Evolutionary conservation across 176 grass and related monocot genomes (phyloP).

Genomic region (Urochloa ruziziensis): DNA sequence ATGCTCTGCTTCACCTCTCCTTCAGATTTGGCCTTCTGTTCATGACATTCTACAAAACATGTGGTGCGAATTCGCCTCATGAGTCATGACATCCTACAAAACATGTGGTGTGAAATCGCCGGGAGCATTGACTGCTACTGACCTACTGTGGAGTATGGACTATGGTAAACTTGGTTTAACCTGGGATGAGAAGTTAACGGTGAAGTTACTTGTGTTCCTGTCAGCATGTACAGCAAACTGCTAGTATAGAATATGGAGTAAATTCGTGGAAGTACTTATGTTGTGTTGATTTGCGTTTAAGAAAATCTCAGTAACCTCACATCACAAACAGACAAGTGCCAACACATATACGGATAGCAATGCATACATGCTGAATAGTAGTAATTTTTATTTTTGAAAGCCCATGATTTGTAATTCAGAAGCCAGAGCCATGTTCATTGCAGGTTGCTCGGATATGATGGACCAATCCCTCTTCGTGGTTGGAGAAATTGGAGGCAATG

Average conservation of each 20-base stretch:
- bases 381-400: too few species aligned
- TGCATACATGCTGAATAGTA: too few species aligned
- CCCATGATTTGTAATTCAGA: too few species aligned
- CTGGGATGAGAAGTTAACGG: not conserved
- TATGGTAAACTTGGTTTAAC: not conserved
- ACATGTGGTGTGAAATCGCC: not conserved
- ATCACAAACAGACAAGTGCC: not conserved
- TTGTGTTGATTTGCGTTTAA: not conserved
- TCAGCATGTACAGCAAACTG: not conserved
- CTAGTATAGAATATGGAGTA: too few species aligned
- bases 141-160: too few species aligned
- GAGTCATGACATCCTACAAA: not conserved
- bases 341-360: too few species aligned
- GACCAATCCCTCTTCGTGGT: slow-evolving; percentile 62
- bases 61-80: not conserved
- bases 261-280: not conserved
- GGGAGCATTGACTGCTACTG: not conserved
- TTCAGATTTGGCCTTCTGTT: not conserved
- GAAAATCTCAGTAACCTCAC: not conserved
- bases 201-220: not conserved
- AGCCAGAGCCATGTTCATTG: not conserved
- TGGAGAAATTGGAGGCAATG: slow-evolving; percentile 97
- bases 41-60: not conserved
- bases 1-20: not conserved
- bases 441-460: slow-evolving; percentile 41